Base-by-base conservation (phyloP, 805 yeast species). In the Grigorovia yakushimaensis region DNA sequence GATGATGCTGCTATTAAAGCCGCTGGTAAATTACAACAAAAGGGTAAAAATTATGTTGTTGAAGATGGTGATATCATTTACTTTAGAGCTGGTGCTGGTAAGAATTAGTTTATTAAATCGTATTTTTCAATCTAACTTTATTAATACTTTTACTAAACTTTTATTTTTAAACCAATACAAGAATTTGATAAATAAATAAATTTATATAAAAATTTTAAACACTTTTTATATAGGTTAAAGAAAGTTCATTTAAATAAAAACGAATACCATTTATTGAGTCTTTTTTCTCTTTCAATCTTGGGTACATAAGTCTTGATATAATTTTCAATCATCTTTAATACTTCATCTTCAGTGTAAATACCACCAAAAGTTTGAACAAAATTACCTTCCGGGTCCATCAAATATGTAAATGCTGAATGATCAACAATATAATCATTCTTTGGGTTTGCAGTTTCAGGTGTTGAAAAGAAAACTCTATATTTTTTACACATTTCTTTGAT, bases 331-430 rank as follows among this genome's bases (percentile, higher is more conserved):
- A 85, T 84, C 37, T 76, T 79, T 11, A 81, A 79, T 19, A 93
- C 95, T 51, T 81, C 81, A 23, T 73, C 74, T 21, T 88, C 89
- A 45, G 80, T 84, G 57, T 83, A 87, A 59, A 89, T 88, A 65
- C 95, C 82, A 47, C 98, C 98, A 55, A 91, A 73, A 6, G 93
- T 98, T 64, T 93, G 96, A 46, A 91, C 84, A 60, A 88, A 91
- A 61, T 86, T 79, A 42, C 98, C 98, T 64, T 93, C 97, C 18
- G 95, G 89, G 63, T 93, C 98, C 95, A 93, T 88, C 56, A 91
- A 72, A 62, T 93, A 91, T 68, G 89, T 89, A 77, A 89, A 91
- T 48, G 93, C 91, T 4, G 97, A 89, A 67, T 91, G 98, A 62
- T 91, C 98, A 35, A 91, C 98, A 51, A 91, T 73, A 62, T 91